Evolutionary conservation across 805 yeast genomes (phyloP).

Genomic region (Suhomyces faveliae): DNA sequence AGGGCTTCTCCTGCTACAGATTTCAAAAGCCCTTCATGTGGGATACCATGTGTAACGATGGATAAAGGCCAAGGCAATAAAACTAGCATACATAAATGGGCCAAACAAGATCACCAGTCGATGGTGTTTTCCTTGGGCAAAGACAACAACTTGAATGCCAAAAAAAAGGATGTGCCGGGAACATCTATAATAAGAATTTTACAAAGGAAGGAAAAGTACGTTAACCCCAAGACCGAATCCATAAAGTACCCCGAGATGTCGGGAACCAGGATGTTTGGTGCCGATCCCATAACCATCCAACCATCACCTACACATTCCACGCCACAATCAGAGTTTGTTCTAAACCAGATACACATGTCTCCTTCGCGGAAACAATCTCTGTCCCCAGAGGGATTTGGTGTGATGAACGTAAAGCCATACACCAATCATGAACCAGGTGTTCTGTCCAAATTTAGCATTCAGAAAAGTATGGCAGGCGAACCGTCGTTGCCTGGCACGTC

Average conservation of each 20-base stretch:
- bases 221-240: slow-evolving; percentile 4
- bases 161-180: slow-evolving; percentile 13
- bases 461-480: background rate
- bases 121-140: slow-evolving; percentile 12
- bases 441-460: slow-evolving; percentile 7
- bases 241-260: slow-evolving; percentile 7
- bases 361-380: background rate
- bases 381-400: background rate
- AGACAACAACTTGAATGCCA: slow-evolving; percentile 10
- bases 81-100: slow-evolving; percentile 5
- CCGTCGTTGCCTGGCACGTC: slow-evolving; percentile 9
- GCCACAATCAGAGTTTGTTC: background rate
- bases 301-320: background rate
- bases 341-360: background rate
- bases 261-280: slow-evolving; percentile 6
- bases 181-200: slow-evolving; percentile 12
- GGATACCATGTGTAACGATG: background rate
- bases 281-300: background rate
- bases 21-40: background rate
- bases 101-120: slow-evolving; percentile 6
- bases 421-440: slow-evolving; percentile 7
- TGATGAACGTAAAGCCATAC: slow-evolving; percentile 9
- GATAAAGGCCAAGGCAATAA: background rate
- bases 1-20: background rate
- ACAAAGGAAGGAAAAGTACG: slow-evolving; percentile 5